These are phyloP conservation scores for Trypanosoma avium DNA, from an alignment of 208 protist species.

Conservation along the genomic window DNA sequence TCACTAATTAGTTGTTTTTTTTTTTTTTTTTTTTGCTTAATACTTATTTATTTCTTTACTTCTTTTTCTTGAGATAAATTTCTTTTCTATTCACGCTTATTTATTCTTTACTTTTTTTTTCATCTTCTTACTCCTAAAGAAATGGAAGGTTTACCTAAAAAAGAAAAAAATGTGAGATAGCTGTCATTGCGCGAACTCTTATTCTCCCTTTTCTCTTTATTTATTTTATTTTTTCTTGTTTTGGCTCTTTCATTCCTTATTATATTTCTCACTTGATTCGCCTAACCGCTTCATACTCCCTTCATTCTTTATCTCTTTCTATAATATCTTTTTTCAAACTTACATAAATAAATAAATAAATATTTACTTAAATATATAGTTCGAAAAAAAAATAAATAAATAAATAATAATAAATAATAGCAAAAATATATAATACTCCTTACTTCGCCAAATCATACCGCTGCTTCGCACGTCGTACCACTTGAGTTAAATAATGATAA, in stretches of 20 bases:
- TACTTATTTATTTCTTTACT: too few species aligned
- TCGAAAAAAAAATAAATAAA: too few species aligned
- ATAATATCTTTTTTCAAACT: too few species aligned
- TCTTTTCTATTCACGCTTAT: background rate
- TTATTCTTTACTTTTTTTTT: background rate
- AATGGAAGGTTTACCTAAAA: background rate
- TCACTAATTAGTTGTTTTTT: too few species aligned
- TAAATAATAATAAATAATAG: too few species aligned
- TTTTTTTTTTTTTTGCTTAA: background rate
- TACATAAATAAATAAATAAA: too few species aligned
- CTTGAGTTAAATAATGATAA: conserved; percentile 94
- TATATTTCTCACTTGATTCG: background rate
- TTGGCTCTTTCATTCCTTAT: background rate
- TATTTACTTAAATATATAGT: too few species aligned
- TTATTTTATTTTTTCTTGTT: background rate
- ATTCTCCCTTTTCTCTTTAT: background rate
- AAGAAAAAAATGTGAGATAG: background rate
- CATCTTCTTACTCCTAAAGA: background rate
- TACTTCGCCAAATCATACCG: conserved; percentile 76
- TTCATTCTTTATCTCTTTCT: background rate
- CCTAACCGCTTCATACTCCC: background rate
- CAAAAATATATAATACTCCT: too few species aligned
- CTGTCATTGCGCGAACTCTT: background rate
- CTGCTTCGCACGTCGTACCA: conserved; percentile 74
- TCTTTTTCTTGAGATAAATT: background rate